Conservation (phyloP, 1,284 basidiomycete genomes). For the Neolentinus lepideus region DNA sequence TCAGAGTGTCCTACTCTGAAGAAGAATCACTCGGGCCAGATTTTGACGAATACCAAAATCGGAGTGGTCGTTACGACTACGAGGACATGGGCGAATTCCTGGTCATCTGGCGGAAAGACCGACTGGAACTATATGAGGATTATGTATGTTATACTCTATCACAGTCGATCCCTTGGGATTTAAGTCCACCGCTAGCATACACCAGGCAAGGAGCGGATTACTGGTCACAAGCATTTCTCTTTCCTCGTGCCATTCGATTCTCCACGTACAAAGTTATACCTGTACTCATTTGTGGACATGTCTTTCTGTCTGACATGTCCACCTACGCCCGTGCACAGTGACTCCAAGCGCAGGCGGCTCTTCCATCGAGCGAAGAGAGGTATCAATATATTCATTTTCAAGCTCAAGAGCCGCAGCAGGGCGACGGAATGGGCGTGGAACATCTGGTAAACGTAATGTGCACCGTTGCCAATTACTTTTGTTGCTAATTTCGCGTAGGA, state of each 20-base stretch:
- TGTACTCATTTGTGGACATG: constrained; percentile 78
- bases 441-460: constrained; percentile 46
- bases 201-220: constrained; percentile 54
- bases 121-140: constrained; percentile 74
- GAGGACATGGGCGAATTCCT: constrained; percentile 74
- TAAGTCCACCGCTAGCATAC: constrained; percentile 34
- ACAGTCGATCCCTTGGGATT: background rate
- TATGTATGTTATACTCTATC: constrained; percentile 43
- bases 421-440: constrained; percentile 82
- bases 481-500: constrained; percentile 34
- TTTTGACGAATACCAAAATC: constrained; percentile 67
- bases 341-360: constrained; percentile 32
- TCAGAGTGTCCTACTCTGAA: constrained; percentile 61
- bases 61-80: constrained; percentile 51
- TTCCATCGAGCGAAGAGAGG: constrained; percentile 48
- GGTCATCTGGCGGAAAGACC: constrained; percentile 69
- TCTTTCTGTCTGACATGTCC: constrained; percentile 73
- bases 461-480: background rate
- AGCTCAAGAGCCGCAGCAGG: constrained; percentile 61
- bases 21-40: constrained; percentile 38
- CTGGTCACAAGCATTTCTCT: constrained; percentile 60
- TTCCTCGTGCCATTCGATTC: constrained; percentile 62
- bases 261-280: constrained; percentile 53
- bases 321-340: constrained; percentile 37
- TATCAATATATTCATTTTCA: constrained; percentile 78